These are phyloP conservation scores for Gynostemma pentaphyllum DNA, from an alignment of 306 rosid genomes.

Conservation along the genomic window DNA sequence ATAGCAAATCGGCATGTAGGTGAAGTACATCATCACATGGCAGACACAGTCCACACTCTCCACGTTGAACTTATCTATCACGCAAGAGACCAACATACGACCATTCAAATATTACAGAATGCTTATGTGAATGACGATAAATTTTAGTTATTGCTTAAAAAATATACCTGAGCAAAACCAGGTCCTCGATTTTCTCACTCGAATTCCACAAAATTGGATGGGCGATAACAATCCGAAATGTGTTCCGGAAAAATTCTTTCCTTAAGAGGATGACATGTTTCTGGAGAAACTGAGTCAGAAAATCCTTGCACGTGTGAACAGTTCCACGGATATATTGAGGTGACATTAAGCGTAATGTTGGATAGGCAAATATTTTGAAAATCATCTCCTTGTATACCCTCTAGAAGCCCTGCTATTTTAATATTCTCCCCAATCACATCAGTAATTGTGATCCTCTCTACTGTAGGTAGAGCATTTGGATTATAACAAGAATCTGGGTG, in stretches of 20 bases:
- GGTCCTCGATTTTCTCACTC: background rate
- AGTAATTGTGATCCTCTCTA: conserved; percentile 28
- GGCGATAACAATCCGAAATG: background rate
- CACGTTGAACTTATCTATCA: background rate
- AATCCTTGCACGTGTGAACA: conserved; percentile 10
- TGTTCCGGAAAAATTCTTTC: background rate
- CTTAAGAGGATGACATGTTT: background rate
- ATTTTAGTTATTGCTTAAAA: background rate
- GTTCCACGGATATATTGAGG: background rate
- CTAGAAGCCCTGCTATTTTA: conserved; percentile 21
- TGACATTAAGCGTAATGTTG: conserved; percentile 23
- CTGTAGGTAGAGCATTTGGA: conserved; percentile 36
- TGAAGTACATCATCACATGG: background rate
- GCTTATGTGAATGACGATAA: background rate
- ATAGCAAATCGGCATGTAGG: background rate
- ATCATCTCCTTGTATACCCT: background rate
- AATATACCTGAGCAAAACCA: background rate
- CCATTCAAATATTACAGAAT: background rate
- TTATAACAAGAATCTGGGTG: conserved; percentile 56
- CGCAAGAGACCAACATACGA: background rate
- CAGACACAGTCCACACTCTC: too few species aligned
- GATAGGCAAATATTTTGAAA: conserved; percentile 28
- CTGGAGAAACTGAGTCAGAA: background rate
- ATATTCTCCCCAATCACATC: conserved; percentile 35
- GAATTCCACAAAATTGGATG: background rate